Conservation (phyloP, 1,139 yeast species). For the Sugiyamaella neomexicana region DNA sequence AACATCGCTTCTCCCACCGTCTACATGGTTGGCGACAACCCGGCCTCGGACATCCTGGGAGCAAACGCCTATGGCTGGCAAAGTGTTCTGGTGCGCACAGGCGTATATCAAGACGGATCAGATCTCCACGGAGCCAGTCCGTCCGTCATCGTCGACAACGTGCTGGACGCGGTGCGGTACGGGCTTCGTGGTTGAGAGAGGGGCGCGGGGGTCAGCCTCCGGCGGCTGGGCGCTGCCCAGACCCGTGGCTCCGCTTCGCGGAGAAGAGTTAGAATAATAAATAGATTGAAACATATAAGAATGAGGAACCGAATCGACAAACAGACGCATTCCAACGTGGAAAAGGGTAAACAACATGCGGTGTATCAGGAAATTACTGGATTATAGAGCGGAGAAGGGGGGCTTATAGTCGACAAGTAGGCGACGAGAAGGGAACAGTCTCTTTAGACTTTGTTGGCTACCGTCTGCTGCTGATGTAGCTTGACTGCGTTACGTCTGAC, state of each 20-base stretch:
- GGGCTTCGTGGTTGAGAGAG: slow-evolving; percentile 20
- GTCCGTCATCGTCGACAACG: slow-evolving; percentile 40
- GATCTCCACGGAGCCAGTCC: slow-evolving; percentile 35
- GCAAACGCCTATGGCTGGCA: slow-evolving; percentile 90
- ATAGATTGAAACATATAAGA: slow-evolving; percentile 16
- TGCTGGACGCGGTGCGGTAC: slow-evolving; percentile 41
- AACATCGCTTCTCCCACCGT: slow-evolving; percentile 39
- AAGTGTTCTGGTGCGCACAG: slow-evolving; percentile 77
- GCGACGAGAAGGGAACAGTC: neutral
- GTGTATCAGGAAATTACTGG: slow-evolving; percentile 14
- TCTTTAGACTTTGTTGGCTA: slow-evolving; percentile 45
- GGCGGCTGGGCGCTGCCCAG: slow-evolving; percentile 8
- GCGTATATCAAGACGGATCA: slow-evolving; percentile 79
- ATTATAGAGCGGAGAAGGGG: neutral
- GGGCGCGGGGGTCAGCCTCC: neutral
- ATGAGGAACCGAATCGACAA: slow-evolving; percentile 14
- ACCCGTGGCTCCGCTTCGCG: neutral
- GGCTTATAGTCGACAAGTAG: neutral
- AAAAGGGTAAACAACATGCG: slow-evolving; percentile 7
- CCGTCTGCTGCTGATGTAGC: slow-evolving; percentile 48
- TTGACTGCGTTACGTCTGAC: slow-evolving; percentile 44
- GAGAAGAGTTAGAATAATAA: slow-evolving; percentile 8
- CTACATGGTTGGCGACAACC: slow-evolving; percentile 96
- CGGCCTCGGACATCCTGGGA: slow-evolving; percentile 87
- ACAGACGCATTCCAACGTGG: slow-evolving; percentile 10